phyloP scores from a whole-genome alignment of 2,329 filamentous ascomycete genomes.

The Hymenoscyphus scutula region DNA sequence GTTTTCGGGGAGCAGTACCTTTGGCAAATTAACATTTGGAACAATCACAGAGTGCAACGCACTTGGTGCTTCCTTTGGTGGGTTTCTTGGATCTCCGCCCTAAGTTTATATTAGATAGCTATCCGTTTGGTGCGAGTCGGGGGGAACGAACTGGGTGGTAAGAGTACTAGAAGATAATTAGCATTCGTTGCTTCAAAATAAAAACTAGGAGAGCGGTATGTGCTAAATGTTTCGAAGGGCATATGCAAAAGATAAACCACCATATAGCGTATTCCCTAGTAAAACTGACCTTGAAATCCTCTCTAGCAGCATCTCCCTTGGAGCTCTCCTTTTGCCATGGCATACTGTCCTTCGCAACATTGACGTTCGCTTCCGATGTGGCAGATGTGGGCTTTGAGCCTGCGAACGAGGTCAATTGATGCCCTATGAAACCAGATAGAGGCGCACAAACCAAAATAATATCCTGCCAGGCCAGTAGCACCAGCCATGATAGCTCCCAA shows the following conservation, averaged over 20 bases:
- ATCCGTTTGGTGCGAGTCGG: background rate
- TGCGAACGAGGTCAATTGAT: constrained; percentile 39
- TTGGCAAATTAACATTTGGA: constrained; percentile 88
- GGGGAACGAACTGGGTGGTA: constrained; percentile 40
- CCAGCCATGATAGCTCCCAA: constrained; percentile 88
- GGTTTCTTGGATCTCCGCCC: constrained; percentile 73
- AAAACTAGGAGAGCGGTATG: background rate
- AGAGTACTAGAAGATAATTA: background rate
- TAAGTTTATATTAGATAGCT: constrained; percentile 28
- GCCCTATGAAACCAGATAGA: constrained; percentile 10
- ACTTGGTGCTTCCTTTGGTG: constrained; percentile 86
- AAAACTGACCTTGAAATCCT: constrained; percentile 56
- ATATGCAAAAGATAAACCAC: background rate
- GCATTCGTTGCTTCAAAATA: background rate
- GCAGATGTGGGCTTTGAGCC: constrained; percentile 81
- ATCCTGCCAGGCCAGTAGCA: constrained; percentile 84
- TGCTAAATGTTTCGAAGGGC: background rate
- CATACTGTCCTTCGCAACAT: constrained; percentile 74
- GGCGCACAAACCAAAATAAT: constrained; percentile 68
- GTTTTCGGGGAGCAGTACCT: constrained; percentile 52
- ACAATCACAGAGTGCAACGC: constrained; percentile 94
- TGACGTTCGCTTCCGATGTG: constrained; percentile 76
- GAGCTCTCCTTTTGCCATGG: constrained; percentile 77
- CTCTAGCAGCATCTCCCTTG: constrained; percentile 59
- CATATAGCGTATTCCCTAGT: background rate